Evolutionary conservation across 768 basidiomycete genomes (phyloP).

Genomic region (Collybia sordida): DNA sequence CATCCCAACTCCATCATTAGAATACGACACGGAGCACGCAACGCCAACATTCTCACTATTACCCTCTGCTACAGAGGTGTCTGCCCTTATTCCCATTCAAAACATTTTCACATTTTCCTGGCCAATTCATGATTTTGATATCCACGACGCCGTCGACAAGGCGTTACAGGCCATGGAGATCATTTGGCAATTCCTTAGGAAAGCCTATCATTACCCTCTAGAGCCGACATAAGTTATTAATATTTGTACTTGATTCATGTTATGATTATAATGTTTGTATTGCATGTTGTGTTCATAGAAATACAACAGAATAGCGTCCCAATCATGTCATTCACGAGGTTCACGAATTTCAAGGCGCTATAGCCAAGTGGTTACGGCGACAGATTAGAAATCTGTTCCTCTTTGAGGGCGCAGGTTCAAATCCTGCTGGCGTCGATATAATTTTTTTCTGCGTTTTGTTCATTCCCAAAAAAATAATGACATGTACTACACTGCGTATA

Average conservation of each 20-base stretch:
- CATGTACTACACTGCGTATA: too few species aligned
- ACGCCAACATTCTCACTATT: constrained; percentile 3
- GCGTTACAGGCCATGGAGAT: constrained; percentile 37
- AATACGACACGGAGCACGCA: background rate
- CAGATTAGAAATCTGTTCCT: constrained; percentile 51
- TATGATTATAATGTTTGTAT: background rate
- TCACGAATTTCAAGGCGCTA: constrained; percentile 28
- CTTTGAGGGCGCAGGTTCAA: constrained; percentile 18
- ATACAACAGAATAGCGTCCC: too few species aligned
- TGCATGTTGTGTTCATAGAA: background rate
- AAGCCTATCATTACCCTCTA: constrained; percentile 56
- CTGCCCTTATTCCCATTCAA: constrained; percentile 28
- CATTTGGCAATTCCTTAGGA: constrained; percentile 49
- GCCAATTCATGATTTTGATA: constrained; percentile 26
- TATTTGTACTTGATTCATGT: background rate
- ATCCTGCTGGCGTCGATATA: constrained; percentile 8
- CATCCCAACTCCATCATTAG: background rate
- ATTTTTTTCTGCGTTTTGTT: background rate
- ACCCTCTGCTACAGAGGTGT: constrained; percentile 16
- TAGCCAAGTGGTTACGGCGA: constrained; percentile 81
- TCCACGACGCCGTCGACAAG: constrained; percentile 28
- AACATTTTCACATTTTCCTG: constrained; percentile 32
- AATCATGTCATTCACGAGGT: background rate
- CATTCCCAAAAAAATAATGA: too few species aligned
- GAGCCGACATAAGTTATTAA: constrained; percentile 39